Base-by-base conservation (phyloP, 1,284 basidiomycete genomes). In the Chondrostereum purpureum region DNA sequence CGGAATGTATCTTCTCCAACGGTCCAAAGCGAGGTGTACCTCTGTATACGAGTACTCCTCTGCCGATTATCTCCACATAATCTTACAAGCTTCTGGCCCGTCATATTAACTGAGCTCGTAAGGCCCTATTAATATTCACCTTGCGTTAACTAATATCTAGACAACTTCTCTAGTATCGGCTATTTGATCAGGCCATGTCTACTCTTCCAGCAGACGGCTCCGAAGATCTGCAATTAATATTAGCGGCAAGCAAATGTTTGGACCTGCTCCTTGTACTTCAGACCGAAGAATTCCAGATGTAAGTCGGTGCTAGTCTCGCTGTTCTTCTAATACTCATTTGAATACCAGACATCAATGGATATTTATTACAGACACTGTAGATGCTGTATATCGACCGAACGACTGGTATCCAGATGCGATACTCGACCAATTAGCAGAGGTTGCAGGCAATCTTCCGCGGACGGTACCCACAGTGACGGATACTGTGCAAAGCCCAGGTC, bases 251-350 rank as follows among this genome's bases (percentile, higher is more conserved):
- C 69, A 99, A 99, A 66, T 88, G 96, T 58, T 68, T 99, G 19
- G 96, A 99, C 63, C 70, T 97, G 12, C 69, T 99, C 13, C 73
- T 99, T 8, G 84, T 90, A 2, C 67, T 99, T 31, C 94, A 98
- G 63, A 95, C 92, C 0, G 91, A 94, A 56, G 96, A 99, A 60
- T 99, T 99, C 65, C 96, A 99, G 66, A 88, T 97, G 92, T 94
- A 59, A 55, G 83, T 55, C 5, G 34, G 23, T 17, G 14, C 42
- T 46, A 16, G 36, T 39, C 17, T 2, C 16, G 12, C 33, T 19
- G 11, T 13, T 11, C 17, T 23, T 17, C 47, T n/a, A n/a, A n/a
- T 31, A 45, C 42, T 48, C 19, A 51, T 36, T 19, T 24, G 12
- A 18, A 4, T 39, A 47, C n/a, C 48, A 96, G 93, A 53, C 90